These are phyloP conservation scores for Paraglomus occultum DNA, from an alignment of 192 early-diverging fungal species.

Conservation along the genomic window DNA sequence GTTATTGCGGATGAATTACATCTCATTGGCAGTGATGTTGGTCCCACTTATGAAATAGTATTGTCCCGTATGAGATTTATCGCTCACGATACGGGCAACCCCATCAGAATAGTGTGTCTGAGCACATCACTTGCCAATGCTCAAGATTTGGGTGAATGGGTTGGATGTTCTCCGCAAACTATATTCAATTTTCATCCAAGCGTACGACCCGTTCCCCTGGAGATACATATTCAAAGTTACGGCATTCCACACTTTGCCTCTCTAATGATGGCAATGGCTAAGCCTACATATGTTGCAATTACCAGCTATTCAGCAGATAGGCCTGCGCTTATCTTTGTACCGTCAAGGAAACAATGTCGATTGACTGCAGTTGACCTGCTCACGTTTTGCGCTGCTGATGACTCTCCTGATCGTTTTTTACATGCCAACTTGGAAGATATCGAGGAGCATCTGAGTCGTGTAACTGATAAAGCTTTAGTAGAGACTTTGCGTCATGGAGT, in stretches of 20 bases:
- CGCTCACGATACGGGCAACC: conserved; percentile 62
- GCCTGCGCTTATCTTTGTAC: conserved; percentile 91
- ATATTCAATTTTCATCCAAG: conserved; percentile 96
- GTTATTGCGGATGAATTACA: conserved; percentile 95
- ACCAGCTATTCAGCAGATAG: conserved; percentile 58
- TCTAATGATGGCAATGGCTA: conserved; percentile 91
- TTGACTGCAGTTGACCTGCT: conserved; percentile 84
- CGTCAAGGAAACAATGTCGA: conserved; percentile 84
- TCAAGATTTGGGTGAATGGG: conserved; percentile 98
- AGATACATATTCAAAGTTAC: conserved; percentile 93
- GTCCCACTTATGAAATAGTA: conserved; percentile 91
- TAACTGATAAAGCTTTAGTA: conserved; percentile 72
- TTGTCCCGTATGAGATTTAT: conserved; percentile 94
- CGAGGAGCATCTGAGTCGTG: conserved; percentile 53
- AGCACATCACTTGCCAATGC: conserved; percentile 93
- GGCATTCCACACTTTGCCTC: conserved; percentile 91
- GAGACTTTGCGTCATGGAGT: conserved; percentile 78
- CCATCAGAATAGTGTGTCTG: conserved; percentile 90
- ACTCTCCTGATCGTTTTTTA: conserved; percentile 68
- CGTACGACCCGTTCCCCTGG: conserved; percentile 90
- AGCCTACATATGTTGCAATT: conserved; percentile 79
- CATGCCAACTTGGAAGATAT: conserved; percentile 65
- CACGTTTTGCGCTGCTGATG: conserved; percentile 79
- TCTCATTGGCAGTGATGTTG: conserved; percentile 86
- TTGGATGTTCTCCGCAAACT: conserved; percentile 71